Percentiles rank a stretch among this genome's conserved stretches.
phyloP scores from a whole-genome alignment of 257 asterid genomes.

The Salvia rosmarinus region DNA sequence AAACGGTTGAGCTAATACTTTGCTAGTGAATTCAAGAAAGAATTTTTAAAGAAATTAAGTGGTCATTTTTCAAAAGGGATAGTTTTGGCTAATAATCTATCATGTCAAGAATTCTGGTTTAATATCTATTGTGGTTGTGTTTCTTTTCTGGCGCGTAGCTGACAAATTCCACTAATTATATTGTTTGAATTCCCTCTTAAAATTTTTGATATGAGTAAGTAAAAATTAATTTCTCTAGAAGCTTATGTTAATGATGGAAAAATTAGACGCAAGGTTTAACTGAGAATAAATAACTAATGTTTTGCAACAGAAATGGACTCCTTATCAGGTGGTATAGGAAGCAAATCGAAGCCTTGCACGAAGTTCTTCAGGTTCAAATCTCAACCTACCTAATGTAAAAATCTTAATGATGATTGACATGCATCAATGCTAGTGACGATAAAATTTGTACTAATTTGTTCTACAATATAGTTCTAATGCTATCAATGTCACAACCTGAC shows the following conservation, averaged over 20 bases:
- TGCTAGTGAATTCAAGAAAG: neutral
- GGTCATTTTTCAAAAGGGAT: neutral
- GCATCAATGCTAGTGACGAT: conserved; percentile 10
- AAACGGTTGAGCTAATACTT: neutral
- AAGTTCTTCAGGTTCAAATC: conserved; percentile 98
- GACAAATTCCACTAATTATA: neutral
- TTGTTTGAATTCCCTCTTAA: conserved; percentile 5
- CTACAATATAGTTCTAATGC: neutral
- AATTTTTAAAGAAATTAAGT: neutral
- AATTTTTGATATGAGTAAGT: conserved; percentile 8
- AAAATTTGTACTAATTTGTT: conserved; percentile 22
- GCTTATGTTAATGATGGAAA: conserved; percentile 35
- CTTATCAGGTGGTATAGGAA: conserved; percentile 92
- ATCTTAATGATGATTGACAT: conserved; percentile 28
- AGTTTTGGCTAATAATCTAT: neutral
- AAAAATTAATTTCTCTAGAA: conserved; percentile 15
- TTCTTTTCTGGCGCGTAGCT: conserved; percentile 14
- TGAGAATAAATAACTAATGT: conserved; percentile 72
- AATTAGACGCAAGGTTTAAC: conserved; percentile 50
- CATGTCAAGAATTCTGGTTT: neutral
- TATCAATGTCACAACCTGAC: neutral
- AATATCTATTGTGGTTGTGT: neutral
- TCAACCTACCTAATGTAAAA: conserved; percentile 56
- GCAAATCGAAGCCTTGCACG: conserved; percentile 99
- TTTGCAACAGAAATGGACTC: conserved; percentile 90